Evolutionary conservation across 192 early-diverging fungal species (phyloP), one percentile per base, ranked within the genome.

Genomic region (Gonapodya sp.): DNA sequence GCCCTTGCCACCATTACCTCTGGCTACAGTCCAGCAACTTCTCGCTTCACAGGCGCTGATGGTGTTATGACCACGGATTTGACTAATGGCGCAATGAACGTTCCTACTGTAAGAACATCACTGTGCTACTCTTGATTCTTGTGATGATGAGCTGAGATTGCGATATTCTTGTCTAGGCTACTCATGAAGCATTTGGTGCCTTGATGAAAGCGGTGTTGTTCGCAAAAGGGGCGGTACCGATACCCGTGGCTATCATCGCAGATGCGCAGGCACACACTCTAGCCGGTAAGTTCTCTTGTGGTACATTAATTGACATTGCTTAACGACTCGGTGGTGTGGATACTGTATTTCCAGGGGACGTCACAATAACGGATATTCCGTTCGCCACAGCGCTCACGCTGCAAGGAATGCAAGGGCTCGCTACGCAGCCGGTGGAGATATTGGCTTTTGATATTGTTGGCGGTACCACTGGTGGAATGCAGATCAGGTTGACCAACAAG

Each of bases 321-420:
- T 64, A 24, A 64, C 8, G n/a, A n/a, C n/a, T 87, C n/a, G 82
- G 81, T 72, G 88, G 87, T 36, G 84, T 85, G 32, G 87, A 87
- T 33, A 34, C 73, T 30, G 91, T 89, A 35, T 84, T 90, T 31
- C 83, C 91, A 73, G 91, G 91, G 81, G 78, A 84, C 78, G 84
- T 92, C 30, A 80, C 73, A 1, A 84, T 92, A 36, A 78, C 83
- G 64, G 88, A 87, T 24, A 86, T 92, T n/a, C 84, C 88, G 31
- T 92, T 92, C 84, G 84, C 82, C 77, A 86, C 88, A 18, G 83
- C 83, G 35, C 86, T 89, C 31, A 31, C 80, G 73, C 81, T 92
- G n/a, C 78, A 83, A 2, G 91, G 91, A 73, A 85, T 92, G 46
- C 88, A 88, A 78, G 88, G 89, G 31, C 82, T 92, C 34, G 86